Evolutionary conservation across 345 rosid species (phyloP).

Genomic region (Corchorus capsularis): DNA sequence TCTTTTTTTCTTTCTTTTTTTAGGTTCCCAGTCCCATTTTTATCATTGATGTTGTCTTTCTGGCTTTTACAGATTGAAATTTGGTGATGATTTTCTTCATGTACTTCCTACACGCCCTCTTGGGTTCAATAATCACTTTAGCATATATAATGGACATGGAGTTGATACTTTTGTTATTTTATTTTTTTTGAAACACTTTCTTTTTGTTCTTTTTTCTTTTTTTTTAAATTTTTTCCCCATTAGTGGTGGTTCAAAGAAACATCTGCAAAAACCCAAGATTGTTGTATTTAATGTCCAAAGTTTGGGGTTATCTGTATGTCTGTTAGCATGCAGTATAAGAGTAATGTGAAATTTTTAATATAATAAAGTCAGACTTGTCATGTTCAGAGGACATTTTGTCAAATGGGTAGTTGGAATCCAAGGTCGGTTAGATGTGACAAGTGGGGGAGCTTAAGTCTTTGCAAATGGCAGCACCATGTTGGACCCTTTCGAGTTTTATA

Average conservation of each 20-base stretch:
- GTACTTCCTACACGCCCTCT: conserved; percentile 19
- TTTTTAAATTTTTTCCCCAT: background rate
- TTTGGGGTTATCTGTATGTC: conserved; percentile 9
- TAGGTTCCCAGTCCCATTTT: conserved; percentile 21
- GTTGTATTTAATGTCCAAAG: conserved; percentile 12
- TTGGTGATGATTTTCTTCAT: conserved; percentile 31
- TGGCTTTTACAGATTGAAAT: conserved; percentile 30
- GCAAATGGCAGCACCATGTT: background rate
- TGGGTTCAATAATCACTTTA: conserved; percentile 32
- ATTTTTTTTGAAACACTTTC: background rate
- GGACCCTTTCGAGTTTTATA: background rate
- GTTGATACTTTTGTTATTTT: background rate
- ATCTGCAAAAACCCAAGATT: background rate
- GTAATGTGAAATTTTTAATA: background rate
- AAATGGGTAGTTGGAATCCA: conserved; percentile 35
- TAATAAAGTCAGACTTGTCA: conserved; percentile 13
- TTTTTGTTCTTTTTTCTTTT: background rate
- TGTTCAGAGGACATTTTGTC: conserved; percentile 24
- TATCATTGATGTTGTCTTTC: conserved; percentile 30
- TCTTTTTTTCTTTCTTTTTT: too few relatives aligned
- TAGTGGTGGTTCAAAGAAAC: background rate
- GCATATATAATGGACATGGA: background rate
- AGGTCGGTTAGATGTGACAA: conserved; percentile 23
- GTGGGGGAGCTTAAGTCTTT: background rate
- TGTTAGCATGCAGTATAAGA: background rate